Conservation (phyloP, 352 stramenopile genomes). For the Pilasporangium apinafurcum region DNA sequence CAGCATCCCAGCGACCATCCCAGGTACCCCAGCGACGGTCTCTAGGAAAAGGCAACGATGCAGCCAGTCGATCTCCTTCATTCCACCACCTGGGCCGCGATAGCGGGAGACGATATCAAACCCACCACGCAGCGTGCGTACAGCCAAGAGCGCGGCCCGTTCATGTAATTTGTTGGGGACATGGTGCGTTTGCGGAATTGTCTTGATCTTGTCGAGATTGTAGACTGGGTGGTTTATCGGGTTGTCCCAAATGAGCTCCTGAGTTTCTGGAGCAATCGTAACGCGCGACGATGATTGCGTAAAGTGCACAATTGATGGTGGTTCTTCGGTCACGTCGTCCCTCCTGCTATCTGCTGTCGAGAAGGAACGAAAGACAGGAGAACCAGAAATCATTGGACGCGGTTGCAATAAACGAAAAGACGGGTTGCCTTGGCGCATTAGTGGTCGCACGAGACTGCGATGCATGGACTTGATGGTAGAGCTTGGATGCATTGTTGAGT, state of each 20-base stretch:
- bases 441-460: too few relatives aligned
- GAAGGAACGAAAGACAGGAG: too few relatives aligned
- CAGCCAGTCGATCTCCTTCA: slow-evolving; percentile 61
- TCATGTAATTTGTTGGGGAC: slow-evolving; percentile 28
- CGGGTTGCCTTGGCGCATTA: too few relatives aligned
- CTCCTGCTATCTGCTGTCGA: too few relatives aligned
- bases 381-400: too few relatives aligned
- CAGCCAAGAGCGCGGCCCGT: slow-evolving; percentile 19
- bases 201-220: slow-evolving; percentile 26
- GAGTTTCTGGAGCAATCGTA: too few relatives aligned
- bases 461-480: too few relatives aligned
- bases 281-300: too few relatives aligned
- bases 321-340: too few relatives aligned
- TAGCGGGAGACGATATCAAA: slow-evolving; percentile 52
- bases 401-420: too few relatives aligned
- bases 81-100: slow-evolving; percentile 33
- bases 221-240: slow-evolving; percentile 32
- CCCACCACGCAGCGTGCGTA: slow-evolving; percentile 30
- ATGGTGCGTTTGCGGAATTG: slow-evolving; percentile 23
- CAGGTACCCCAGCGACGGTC: slow-evolving; percentile 61
- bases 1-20: slow-evolving; percentile 65
- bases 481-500: too few relatives aligned
- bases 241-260: slow-evolving; percentile 25
- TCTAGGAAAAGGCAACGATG: slow-evolving; percentile 74
- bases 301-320: too few relatives aligned